Evolutionary conservation across 2,329 filamentous ascomycete species (phyloP).

Genomic region (Hypoxylon sp.): DNA sequence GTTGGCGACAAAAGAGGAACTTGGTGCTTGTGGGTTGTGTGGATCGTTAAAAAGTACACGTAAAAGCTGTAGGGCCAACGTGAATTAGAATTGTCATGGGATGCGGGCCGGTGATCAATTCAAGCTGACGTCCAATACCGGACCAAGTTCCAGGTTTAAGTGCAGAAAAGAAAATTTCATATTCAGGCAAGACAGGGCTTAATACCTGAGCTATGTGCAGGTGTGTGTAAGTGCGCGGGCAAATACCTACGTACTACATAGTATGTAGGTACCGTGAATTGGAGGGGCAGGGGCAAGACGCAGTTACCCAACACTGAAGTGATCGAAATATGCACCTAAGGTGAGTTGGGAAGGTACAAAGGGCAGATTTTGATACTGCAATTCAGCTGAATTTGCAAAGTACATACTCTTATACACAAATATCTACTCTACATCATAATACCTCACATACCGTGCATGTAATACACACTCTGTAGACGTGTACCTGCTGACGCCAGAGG

Average conservation of each 20-base stretch:
- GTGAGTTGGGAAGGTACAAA: conserved; percentile 20
- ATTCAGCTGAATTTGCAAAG: not conserved
- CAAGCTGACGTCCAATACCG: conserved; percentile 29
- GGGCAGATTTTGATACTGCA: conserved; percentile 3
- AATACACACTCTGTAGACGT: too few species aligned
- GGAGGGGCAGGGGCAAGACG: not conserved
- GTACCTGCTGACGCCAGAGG: conserved; percentile 20
- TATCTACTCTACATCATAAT: not conserved
- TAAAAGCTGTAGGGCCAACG: conserved; percentile 20
- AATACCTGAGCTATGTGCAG: not conserved
- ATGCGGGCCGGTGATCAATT: conserved; percentile 36
- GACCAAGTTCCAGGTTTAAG: conserved; percentile 11
- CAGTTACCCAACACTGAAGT: not conserved
- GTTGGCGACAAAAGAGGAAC: conserved; percentile 37
- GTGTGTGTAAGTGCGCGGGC: not conserved
- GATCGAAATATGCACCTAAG: not conserved
- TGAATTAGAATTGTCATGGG: conserved; percentile 30
- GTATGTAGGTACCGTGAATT: not conserved
- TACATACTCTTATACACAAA: not conserved
- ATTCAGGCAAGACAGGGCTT: conserved; percentile 19
- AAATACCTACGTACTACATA: not conserved
- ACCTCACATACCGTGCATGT: too few species aligned
- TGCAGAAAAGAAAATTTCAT: conserved; percentile 22
- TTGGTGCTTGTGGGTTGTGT: conserved; percentile 33
- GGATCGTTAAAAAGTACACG: conserved; percentile 35